Evolutionary conservation across 345 rosid genomes (phyloP), one percentile per base, ranked within the genome.

Genomic region (Odontarrhena argentea): DNA sequence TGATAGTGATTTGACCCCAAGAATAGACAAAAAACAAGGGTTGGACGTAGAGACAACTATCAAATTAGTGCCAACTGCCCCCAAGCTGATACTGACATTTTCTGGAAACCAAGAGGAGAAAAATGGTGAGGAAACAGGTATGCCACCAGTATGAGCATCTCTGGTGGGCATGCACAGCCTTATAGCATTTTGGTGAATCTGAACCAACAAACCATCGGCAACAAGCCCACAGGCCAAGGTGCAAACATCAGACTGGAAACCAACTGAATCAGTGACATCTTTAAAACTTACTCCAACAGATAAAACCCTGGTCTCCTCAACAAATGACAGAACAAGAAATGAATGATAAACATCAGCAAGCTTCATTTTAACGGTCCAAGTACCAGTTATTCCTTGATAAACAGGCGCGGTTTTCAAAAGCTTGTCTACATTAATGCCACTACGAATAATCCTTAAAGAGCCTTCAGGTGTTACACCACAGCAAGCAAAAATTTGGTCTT

Each of bases 381-480:
- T 85, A 75, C 96, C 97, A 48, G 91, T 91, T 77, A 94, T 71
- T 47, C 99, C 99, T 76, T 83, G 97, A 85, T 94, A 94, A 36
- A 84, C 84, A 41, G 97, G 82, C 2, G 89, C 89, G 49, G 99
- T 94, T 80, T 70, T 88, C 75, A 91, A 56, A 63, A 94, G 83
- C 65, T 86, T 91, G 73, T 94, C 99, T 59, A 91, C 87, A 79
- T 73, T 84, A 71, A 82, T 82, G 45, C 99, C 99, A 83, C 80
- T 88, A 24, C 91, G 83, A 67, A 91, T 86, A 78, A 88, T 82
- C 80, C 99, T 87, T 68, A 94, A 78, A 63, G 99, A 94, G 55
- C 97, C 99, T 77, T 91, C 97, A 14, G 95, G 91, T n/a, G 96
- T 85, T 70, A 83, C 89, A 61, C 99, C 99, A 83, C 95, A 91